Evolutionary conservation across 176 grass and related monocot genomes (phyloP).

Genomic region (Oryza nivara): DNA sequence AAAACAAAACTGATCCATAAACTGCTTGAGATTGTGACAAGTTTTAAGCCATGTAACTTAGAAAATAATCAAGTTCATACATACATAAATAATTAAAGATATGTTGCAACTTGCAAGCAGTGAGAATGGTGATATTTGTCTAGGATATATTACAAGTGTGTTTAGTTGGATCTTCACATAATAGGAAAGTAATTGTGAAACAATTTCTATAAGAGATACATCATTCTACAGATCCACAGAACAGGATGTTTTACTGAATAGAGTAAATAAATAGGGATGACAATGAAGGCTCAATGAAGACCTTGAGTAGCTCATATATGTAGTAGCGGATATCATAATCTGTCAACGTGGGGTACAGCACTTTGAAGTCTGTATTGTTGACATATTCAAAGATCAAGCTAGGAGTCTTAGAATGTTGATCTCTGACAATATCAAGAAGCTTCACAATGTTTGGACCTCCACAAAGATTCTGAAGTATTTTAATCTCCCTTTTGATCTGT

Average conservation of each 20-base stretch:
- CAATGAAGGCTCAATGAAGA: neutral
- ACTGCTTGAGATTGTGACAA: neutral
- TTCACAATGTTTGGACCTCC: constrained; percentile 96
- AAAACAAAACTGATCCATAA: neutral
- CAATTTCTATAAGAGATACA: neutral
- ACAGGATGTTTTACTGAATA: constrained; percentile 14
- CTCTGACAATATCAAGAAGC: constrained; percentile 91
- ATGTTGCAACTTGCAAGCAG: neutral
- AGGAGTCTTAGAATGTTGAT: constrained; percentile 94
- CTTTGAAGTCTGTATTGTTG: constrained; percentile 98
- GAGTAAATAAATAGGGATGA: constrained; percentile 15
- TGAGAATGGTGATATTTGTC: neutral
- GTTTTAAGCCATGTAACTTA: neutral
- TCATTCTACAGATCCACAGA: neutral
- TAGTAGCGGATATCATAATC: constrained; percentile 99
- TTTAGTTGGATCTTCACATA: constrained; percentile 6
- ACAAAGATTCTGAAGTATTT: constrained; percentile 99
- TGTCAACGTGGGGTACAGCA: constrained; percentile 84
- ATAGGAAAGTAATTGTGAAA: constrained; percentile 21
- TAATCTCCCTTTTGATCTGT: constrained; percentile 99
- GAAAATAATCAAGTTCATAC: constrained; percentile 1
- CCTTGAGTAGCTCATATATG: constrained; percentile 99
- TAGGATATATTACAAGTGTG: neutral
- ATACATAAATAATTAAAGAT: neutral
- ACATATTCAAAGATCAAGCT: constrained; percentile 97